Evolutionary conservation across 2,329 filamentous ascomycete species (phyloP).

Genomic region (Colletotrichum ledebouriae): DNA sequence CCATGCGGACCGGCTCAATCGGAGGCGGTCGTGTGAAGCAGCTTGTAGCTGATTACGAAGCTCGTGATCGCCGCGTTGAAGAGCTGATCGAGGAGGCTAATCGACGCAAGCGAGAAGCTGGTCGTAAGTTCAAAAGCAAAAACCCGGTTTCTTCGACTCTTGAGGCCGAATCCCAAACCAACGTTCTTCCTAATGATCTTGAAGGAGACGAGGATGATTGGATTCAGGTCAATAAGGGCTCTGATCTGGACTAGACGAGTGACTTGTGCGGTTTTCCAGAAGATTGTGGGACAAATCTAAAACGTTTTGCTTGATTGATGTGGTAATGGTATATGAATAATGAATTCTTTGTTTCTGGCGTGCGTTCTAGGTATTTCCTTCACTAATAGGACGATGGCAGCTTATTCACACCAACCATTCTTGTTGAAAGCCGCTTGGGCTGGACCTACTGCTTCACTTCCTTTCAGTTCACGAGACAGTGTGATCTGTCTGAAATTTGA

Average conservation of each 20-base stretch:
- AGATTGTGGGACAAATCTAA: too few species aligned
- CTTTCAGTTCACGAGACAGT: too few species aligned
- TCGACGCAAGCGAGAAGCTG: not conserved
- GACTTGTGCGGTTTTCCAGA: not conserved
- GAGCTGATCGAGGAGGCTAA: not conserved
- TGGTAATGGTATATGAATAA: too few species aligned
- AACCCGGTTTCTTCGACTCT: too few species aligned
- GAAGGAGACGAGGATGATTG: not conserved
- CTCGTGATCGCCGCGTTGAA: not conserved
- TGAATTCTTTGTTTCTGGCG: too few species aligned
- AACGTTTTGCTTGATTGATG: too few species aligned
- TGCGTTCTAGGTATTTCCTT: too few species aligned
- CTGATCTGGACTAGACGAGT: slow-evolving; percentile 13
- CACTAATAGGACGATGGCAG: too few species aligned
- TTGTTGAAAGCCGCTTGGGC: too few species aligned
- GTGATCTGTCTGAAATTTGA: too few species aligned
- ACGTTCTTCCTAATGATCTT: not conserved
- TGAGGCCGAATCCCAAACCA: not conserved
- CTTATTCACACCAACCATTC: too few species aligned
- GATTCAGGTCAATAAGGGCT: slow-evolving; percentile 4
- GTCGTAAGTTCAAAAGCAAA: not conserved
- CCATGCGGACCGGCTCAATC: not conserved
- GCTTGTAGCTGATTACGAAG: slow-evolving; percentile 30
- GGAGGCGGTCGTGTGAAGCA: slow-evolving; percentile 13
- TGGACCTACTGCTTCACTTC: too few species aligned